Evolutionary conservation across 306 rosid genomes (phyloP), one percentile per base, ranked within the genome.

Genomic region (Sicyos baderoa): DNA sequence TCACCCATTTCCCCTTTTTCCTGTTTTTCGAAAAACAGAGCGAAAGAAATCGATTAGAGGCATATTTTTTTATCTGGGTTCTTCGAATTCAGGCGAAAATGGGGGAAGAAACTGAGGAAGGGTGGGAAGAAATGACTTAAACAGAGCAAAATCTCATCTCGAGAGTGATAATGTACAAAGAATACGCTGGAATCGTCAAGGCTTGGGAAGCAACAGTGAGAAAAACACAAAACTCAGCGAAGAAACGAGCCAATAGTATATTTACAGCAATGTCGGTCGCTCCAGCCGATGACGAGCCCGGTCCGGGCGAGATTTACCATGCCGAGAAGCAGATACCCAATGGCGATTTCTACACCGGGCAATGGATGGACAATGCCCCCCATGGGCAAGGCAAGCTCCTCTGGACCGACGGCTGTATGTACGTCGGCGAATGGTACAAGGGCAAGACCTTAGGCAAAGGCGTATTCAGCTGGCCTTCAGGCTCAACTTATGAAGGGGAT

Each of bases 331-430:
- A 78, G 19, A 73, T 88, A 53, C 29, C 86, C 64, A 86, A 78
- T 75, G 99, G 99, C 8, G 97, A 93, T 53, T 82, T 83, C 77
- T 93, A 88, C 75, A 86, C 83, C 15, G 99, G 99, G 9, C 84
- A 86, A 59, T 86, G 96, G 94, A 56, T 57, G 49, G 84, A 83
- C 0, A 75, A 57, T 45, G 58, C 44, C n/a, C 96, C 99, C 0
- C 87, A 90, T 54, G 97, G 97, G 9, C 79, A 83, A 14, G 99
- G 99, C 0, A 90, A 90, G 70, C 90, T 88, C 66, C 57, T 86
- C 0, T 93, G 99, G 97, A 76, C 83, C 19, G 99, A 93, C 82
- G 99, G 99, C 27, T 93, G 97, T 79, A 81, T 85, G 94, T 90
- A 89, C 68, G 81, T 78, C 17, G 99, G 99, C 44, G 97, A 90